Evolutionary conservation across 1,139 yeast species (phyloP).

Genomic region (Geotrichum restrictum): DNA sequence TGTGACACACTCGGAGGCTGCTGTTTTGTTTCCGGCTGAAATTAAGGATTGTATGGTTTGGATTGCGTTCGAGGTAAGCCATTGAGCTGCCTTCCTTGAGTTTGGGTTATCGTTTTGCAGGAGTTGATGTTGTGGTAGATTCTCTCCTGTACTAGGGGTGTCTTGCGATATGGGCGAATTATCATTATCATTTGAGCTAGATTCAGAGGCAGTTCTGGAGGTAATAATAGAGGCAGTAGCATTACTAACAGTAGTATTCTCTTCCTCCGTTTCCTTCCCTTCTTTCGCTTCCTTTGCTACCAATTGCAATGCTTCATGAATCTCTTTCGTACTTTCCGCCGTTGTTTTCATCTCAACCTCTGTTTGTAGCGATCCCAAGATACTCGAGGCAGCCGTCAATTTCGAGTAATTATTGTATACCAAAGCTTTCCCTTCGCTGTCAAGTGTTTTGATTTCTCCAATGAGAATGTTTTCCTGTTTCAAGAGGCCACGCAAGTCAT

Average conservation of each 20-base stretch:
- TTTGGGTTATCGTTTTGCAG: background rate
- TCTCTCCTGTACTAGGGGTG: too few species aligned
- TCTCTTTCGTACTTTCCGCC: background rate
- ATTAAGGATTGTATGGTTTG: background rate
- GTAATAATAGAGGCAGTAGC: too few species aligned
- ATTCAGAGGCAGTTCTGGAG: too few species aligned
- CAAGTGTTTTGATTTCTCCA: constrained; percentile 38
- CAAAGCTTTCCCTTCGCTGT: constrained; percentile 44
- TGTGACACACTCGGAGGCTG: background rate
- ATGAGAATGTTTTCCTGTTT: constrained; percentile 35
- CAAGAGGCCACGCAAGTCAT: constrained; percentile 33
- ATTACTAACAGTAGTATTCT: too few species aligned
- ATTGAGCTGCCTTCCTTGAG: background rate
- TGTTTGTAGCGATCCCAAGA: constrained; percentile 31
- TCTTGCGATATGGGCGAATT: too few species aligned
- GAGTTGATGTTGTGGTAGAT: background rate
- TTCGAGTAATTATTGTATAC: constrained; percentile 45
- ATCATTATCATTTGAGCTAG: background rate
- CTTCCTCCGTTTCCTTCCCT: too few species aligned
- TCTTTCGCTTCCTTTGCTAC: constrained; percentile 7
- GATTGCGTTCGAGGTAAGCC: background rate
- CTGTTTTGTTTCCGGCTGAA: background rate
- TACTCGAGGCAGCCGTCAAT: constrained; percentile 41
- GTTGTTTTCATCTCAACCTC: constrained; percentile 4
- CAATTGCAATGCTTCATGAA: background rate